Evolutionary conservation across 129 eudicot species (phyloP).

Genomic region (Saposhnikovia divaricata): DNA sequence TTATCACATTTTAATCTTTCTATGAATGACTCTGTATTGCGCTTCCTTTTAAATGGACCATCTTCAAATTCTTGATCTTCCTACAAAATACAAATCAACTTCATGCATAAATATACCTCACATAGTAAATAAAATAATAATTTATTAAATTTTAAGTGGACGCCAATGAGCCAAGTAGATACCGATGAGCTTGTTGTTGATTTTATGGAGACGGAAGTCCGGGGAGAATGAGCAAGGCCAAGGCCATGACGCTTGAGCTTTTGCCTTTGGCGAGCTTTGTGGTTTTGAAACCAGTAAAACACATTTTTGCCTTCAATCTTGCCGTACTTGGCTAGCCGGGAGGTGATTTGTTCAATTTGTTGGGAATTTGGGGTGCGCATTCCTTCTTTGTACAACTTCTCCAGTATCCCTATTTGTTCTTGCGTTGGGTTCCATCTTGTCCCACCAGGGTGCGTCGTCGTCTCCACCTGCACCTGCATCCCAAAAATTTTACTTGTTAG

Average conservation of each 20-base stretch:
- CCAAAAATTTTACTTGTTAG: neutral
- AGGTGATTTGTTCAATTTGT: slow-evolving; percentile 81
- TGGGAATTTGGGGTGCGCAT: slow-evolving; percentile 92
- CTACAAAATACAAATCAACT: slow-evolving; percentile 15
- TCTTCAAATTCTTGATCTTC: slow-evolving; percentile 39
- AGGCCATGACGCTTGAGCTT: slow-evolving; percentile 78
- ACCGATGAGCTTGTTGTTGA: neutral
- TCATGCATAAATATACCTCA: neutral
- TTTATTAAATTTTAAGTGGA: too few relatives aligned
- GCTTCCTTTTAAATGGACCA: slow-evolving; percentile 59
- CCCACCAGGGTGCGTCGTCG: slow-evolving; percentile 60
- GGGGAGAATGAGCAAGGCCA: slow-evolving; percentile 46
- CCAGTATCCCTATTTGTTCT: slow-evolving; percentile 84
- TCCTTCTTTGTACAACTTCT: slow-evolving; percentile 78
- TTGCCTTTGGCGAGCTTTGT: slow-evolving; percentile 89
- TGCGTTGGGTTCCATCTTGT: slow-evolving; percentile 95
- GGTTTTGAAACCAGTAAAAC: slow-evolving; percentile 96
- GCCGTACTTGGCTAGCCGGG: slow-evolving; percentile 63
- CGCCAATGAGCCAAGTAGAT: neutral
- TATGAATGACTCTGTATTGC: slow-evolving; percentile 10
- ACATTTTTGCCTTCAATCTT: slow-evolving; percentile 94
- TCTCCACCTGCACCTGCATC: slow-evolving; percentile 43
- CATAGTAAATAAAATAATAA: neutral
- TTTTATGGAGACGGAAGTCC: slow-evolving; percentile 25
- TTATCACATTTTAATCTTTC: neutral